These are phyloP conservation scores for Discostella pseudostelligera DNA, from an alignment of 108 stramenopile genomes.

Conservation along the genomic window DNA sequence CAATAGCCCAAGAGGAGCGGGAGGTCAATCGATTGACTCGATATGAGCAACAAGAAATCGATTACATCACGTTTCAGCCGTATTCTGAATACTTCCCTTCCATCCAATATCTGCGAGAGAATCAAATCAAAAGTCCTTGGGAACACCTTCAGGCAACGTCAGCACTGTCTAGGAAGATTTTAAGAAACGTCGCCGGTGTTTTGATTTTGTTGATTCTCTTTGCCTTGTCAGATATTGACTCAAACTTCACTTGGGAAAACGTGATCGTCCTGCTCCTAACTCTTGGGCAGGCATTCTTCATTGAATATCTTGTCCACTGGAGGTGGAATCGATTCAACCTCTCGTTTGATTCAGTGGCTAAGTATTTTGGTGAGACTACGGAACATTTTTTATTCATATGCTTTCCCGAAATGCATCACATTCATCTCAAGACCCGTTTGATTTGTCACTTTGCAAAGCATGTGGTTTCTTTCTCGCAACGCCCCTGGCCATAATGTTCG, in stretches of 20 bases:
- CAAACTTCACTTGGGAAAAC: slow-evolving; percentile 38
- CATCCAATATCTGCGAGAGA: slow-evolving; percentile 27
- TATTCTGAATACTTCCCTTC: slow-evolving; percentile 42
- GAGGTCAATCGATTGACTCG: slow-evolving; percentile 40
- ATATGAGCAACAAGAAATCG: slow-evolving; percentile 30
- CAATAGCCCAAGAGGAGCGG: slow-evolving; percentile 45
- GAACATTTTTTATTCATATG: not conserved
- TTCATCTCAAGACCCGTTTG: not conserved
- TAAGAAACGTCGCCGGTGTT: slow-evolving; percentile 28
- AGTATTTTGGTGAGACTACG: slow-evolving; percentile 29
- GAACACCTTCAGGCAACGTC: slow-evolving; percentile 27
- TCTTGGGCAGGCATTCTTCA: slow-evolving; percentile 45
- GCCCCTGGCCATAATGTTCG: slow-evolving; percentile 42
- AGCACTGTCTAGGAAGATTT: slow-evolving; percentile 32
- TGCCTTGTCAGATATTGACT: slow-evolving; percentile 40
- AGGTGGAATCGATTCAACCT: slow-evolving; percentile 44
- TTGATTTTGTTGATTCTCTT: slow-evolving; percentile 24
- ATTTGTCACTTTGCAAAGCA: slow-evolving; percentile 2
- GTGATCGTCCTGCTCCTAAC: slow-evolving; percentile 41
- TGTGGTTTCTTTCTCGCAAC: slow-evolving; percentile 46
- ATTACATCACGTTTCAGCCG: slow-evolving; percentile 50
- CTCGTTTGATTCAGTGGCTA: slow-evolving; percentile 48
- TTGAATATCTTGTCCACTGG: slow-evolving; percentile 49
- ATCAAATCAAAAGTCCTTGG: slow-evolving; percentile 19
- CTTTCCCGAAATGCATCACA: not conserved